Evolutionary conservation across 2,329 filamentous ascomycete species (phyloP), one percentile per base, ranked within the genome.

Genomic region (Trichophyton rubrum): DNA sequence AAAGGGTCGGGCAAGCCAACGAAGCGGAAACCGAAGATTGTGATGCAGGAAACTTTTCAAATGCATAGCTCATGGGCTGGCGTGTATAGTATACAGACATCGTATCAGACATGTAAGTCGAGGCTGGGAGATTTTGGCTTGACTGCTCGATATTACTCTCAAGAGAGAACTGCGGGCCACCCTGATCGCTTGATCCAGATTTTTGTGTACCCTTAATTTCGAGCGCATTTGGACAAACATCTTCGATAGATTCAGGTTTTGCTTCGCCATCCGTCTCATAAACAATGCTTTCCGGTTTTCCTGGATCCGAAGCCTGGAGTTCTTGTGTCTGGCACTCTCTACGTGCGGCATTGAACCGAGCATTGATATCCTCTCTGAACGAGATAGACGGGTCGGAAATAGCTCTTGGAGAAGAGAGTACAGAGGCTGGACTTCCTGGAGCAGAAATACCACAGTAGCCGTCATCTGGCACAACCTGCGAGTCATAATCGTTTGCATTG

Each of bases 231-330:
- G 66, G 61, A 15, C 60, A 57, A 6, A 65, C 65, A 43, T 70
- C 64, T n/a, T 70, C 64, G 15, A 64, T 60, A 7, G 72, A 71
- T 24, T 66, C 68, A 30, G 69, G 68, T 13, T 75, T 71, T 11
- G 70, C 67, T n/a, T 75, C 74, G 1, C 68, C 72, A 63, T 75
- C 74, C 2, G 74, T 76, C 59, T 75, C 74, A 64, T 75, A 75
- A 13, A 76, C 64, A n/a, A 76, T 68, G 3, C 33, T 22, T 57
- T 56, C 40, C 22, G 51, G 43, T 53, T 56, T n/a, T 17, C 40
- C 11, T 59, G 24, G n/a, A 3, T 41, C 9, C 2, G 38, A 20
- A 6, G 27, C 20, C 20, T 53, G 56, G 13, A 9, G 17, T 3
- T 20, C 17, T 43, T 43, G 17, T 17, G 7, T 20, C n/a, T 6